These are phyloP conservation scores for Candida boidinii DNA, from an alignment of 805 yeast genomes.

Conservation along the genomic window DNA sequence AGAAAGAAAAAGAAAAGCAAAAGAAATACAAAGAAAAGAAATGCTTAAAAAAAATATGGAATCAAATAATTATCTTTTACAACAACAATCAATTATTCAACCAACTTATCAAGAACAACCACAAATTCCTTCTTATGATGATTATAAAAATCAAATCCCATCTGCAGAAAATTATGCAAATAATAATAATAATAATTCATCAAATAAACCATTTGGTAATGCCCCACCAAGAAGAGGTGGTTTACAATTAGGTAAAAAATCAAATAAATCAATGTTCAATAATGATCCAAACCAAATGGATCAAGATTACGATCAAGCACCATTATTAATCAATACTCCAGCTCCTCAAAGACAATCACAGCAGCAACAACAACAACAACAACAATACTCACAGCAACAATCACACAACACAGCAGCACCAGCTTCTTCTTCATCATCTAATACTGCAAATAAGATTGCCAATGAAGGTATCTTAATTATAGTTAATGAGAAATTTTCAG, in stretches of 20 bases:
- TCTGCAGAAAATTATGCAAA: no score
- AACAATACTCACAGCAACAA: conserved; percentile 11
- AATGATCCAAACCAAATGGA: conserved; percentile 10
- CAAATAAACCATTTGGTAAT: conserved; percentile 3
- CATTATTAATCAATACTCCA: conserved; percentile 20
- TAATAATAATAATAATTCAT: not conserved
- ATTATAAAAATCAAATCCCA: no score
- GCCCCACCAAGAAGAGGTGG: conserved; percentile 56
- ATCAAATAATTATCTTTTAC: conserved; percentile 11
- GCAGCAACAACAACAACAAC: conserved; percentile 16
- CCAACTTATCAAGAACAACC: conserved; percentile 15
- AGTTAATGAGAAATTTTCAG: conserved; percentile 68
- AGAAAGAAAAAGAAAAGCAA: conserved; percentile 92
- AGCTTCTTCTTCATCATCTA: conserved; percentile 13
- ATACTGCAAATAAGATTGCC: conserved; percentile 25
- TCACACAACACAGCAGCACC: conserved; percentile 10
- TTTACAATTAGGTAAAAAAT: conserved; percentile 64
- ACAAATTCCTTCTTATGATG: no score
- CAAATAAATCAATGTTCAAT: conserved; percentile 13
- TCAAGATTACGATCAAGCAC: conserved; percentile 17
- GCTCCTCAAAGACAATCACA: conserved; percentile 11
- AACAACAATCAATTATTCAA: conserved; percentile 1
- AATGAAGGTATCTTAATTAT: conserved; percentile 78
- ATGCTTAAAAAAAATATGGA: conserved; percentile 56
- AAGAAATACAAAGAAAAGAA: conserved; percentile 77